phyloP scores from a whole-genome alignment of 2,329 filamentous ascomycete species.

The Fusarium abutilonis region DNA sequence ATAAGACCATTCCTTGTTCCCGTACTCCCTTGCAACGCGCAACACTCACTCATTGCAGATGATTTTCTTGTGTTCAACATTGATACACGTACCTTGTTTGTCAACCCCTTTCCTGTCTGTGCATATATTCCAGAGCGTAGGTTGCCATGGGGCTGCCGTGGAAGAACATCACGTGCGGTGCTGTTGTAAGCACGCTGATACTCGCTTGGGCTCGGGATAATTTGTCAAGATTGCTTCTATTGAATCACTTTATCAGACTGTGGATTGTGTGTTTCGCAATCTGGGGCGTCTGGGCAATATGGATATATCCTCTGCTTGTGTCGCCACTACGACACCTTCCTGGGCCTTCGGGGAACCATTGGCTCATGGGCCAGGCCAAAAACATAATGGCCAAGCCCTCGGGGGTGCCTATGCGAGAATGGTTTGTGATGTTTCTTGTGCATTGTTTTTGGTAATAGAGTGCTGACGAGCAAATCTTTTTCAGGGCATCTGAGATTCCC shows the following conservation, averaged over 20 bases:
- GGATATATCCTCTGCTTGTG: constrained; percentile 61
- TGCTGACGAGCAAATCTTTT: constrained; percentile 44
- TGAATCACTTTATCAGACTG: constrained; percentile 48
- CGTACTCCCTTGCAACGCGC: constrained; percentile 34
- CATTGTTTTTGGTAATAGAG: background rate
- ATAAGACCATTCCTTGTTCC: constrained; percentile 31
- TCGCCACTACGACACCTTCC: constrained; percentile 62
- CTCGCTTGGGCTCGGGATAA: constrained; percentile 32
- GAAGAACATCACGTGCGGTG: constrained; percentile 39
- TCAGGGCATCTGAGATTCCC: constrained; percentile 68
- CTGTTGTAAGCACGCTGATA: constrained; percentile 40
- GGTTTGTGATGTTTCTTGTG: constrained; percentile 50
- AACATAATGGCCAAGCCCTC: constrained; percentile 53
- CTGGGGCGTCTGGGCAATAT: constrained; percentile 54
- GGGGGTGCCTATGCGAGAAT: constrained; percentile 59
- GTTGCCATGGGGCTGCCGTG: constrained; percentile 39
- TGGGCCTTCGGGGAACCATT: constrained; percentile 55
- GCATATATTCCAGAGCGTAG: background rate
- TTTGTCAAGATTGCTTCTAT: constrained; percentile 48
- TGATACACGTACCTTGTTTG: constrained; percentile 4
- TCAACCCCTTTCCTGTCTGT: background rate
- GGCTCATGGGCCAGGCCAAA: constrained; percentile 59
- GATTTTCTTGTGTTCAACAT: constrained; percentile 15
- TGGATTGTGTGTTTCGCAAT: constrained; percentile 51
- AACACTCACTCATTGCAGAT: constrained; percentile 18